Evolutionary conservation across 371 early-diverging fungal species (phyloP).

Genomic region (Rhizomucor pusillus): DNA sequence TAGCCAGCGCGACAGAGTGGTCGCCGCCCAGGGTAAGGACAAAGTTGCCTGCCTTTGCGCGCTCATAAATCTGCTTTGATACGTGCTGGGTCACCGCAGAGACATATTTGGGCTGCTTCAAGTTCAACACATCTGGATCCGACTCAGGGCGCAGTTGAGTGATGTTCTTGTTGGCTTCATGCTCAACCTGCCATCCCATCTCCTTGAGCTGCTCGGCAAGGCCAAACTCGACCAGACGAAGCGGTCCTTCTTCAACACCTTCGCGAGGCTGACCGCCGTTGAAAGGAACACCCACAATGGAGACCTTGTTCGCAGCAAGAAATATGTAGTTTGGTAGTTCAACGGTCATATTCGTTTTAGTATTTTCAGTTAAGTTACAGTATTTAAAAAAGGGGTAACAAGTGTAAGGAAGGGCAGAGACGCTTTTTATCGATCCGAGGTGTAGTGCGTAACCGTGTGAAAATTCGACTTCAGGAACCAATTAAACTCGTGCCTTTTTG

Average conservation of each 20-base stretch:
- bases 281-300: slow-evolving; percentile 77
- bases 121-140: slow-evolving; percentile 67
- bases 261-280: slow-evolving; percentile 75
- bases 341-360: slow-evolving; percentile 2
- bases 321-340: slow-evolving; percentile 23
- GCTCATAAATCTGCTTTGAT: slow-evolving; percentile 60
- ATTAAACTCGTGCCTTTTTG: slow-evolving; percentile 7
- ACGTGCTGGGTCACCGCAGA: slow-evolving; percentile 71
- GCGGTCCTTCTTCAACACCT: slow-evolving; percentile 88
- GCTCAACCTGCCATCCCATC: slow-evolving; percentile 74
- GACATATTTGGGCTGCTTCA: slow-evolving; percentile 82
- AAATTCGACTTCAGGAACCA: not conserved
- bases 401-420: not conserved
- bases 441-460: not conserved
- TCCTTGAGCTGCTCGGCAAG: slow-evolving; percentile 75
- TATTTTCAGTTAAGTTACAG: not conserved
- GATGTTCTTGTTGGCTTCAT: slow-evolving; percentile 64
- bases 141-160: slow-evolving; percentile 49
- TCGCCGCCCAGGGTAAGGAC: slow-evolving; percentile 93
- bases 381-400: not conserved
- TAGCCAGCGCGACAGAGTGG: slow-evolving; percentile 90
- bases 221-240: slow-evolving; percentile 77
- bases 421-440: not conserved
- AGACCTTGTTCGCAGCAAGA: slow-evolving; percentile 56
- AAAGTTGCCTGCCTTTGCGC: slow-evolving; percentile 64